These are phyloP conservation scores for Fagopyrum homotropicum DNA, from an alignment of 148 eudicot species.

Conservation along the genomic window DNA sequence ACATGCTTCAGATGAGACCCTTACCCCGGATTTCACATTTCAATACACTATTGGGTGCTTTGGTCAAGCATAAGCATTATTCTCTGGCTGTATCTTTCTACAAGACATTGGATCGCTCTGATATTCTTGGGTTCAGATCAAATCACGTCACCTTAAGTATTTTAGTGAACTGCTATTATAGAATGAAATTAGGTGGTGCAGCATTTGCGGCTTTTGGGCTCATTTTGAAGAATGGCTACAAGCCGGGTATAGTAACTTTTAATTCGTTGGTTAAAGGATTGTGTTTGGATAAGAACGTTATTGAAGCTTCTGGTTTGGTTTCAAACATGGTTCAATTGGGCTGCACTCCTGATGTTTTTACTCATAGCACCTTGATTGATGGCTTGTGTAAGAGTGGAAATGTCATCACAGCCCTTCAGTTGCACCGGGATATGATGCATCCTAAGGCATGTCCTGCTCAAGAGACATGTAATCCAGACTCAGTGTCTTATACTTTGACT, in stretches of 20 bases:
- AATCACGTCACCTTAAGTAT: conserved; percentile 16
- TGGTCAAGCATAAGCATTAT: conserved; percentile 18
- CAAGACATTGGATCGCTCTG: not conserved
- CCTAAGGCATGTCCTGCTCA: no score
- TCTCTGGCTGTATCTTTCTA: conserved; percentile 8
- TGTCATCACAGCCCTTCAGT: not conserved
- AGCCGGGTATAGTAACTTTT: conserved; percentile 16
- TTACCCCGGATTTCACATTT: no score
- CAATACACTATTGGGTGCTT: not conserved
- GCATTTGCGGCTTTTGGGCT: no score
- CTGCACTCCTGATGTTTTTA: conserved; percentile 15
- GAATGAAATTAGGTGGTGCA: no score
- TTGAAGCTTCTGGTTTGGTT: conserved; percentile 15
- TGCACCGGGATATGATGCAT: not conserved
- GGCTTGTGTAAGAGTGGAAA: not conserved
- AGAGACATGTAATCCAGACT: not conserved
- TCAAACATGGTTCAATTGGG: conserved; percentile 6
- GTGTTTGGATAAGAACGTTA: conserved; percentile 7
- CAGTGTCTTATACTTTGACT: not conserved
- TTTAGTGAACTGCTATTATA: no score
- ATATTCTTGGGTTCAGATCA: not conserved
- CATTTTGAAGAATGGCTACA: conserved; percentile 20
- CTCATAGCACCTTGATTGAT: conserved; percentile 18
- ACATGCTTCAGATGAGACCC: no score
- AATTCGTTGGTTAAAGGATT: conserved; percentile 10